A percentile compares a stretch with the other conserved stretches of the same genome.
Conservation (phyloP, 768 basidiomycete genomes). For the Podaxis mareebaensis region DNA sequence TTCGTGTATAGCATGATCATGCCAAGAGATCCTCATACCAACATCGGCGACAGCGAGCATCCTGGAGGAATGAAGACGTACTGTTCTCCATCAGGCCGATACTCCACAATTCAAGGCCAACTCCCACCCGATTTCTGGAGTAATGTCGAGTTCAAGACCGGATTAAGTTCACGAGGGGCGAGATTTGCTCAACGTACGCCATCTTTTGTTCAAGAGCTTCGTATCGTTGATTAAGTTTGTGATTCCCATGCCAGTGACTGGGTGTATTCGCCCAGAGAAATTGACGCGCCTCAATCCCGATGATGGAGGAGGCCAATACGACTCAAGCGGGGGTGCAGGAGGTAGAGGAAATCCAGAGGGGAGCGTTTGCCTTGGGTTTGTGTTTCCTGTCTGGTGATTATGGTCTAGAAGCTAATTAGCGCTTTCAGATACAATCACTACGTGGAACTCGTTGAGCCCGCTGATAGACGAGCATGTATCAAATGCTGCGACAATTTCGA, state of each 20-base stretch:
- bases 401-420: neutral
- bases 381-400: constrained; percentile 20
- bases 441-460: constrained; percentile 58
- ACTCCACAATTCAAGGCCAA: constrained; percentile 43
- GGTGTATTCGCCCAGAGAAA: constrained; percentile 47
- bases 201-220: neutral
- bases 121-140: constrained; percentile 51
- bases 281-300: constrained; percentile 43
- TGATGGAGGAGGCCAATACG: constrained; percentile 57
- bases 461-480: constrained; percentile 51
- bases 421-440: constrained; percentile 51
- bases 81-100: constrained; percentile 45
- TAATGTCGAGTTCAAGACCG: constrained; percentile 46
- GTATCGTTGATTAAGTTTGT: neutral
- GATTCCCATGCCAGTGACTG: constrained; percentile 44
- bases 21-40: constrained; percentile 44
- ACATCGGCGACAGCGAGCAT: constrained; percentile 57
- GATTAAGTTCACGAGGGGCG: constrained; percentile 39
- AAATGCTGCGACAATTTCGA: constrained; percentile 55
- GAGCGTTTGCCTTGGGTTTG: constrained; percentile 49
- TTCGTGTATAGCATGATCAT: neutral
- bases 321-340: constrained; percentile 53
- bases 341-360: constrained; percentile 51
- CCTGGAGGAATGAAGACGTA: constrained; percentile 57
- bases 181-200: constrained; percentile 46